Conservation (phyloP, 2,329 filamentous ascomycete genomes). For the Knufia fluminis region DNA sequence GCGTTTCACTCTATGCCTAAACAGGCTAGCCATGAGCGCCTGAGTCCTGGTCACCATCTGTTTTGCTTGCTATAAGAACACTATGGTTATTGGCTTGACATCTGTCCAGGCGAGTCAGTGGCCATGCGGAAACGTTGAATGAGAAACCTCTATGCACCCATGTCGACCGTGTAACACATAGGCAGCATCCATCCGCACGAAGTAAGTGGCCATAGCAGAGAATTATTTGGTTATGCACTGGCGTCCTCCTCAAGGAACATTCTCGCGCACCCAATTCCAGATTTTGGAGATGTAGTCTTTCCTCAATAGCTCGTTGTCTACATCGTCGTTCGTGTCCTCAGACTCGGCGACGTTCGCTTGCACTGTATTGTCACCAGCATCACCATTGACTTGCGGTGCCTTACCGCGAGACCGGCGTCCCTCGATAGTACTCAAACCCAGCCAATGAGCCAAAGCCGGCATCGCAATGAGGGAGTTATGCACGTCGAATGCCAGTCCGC, state of each 20-base stretch:
- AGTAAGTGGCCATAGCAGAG: too few species aligned
- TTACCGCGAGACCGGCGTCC: background rate
- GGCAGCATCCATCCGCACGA: too few species aligned
- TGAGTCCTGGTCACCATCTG: too few species aligned
- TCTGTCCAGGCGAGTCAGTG: too few species aligned
- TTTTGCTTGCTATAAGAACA: too few species aligned
- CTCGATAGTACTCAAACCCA: constrained; percentile 4
- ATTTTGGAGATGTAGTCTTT: constrained; percentile 14
- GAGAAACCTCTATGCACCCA: too few species aligned
- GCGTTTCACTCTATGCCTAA: too few species aligned
- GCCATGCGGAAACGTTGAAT: too few species aligned
- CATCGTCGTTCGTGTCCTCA: background rate
- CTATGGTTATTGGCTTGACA: too few species aligned
- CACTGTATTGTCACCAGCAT: constrained; percentile 10
- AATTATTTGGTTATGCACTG: too few species aligned
- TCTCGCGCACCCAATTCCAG: constrained; percentile 18
- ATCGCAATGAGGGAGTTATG: constrained; percentile 6
- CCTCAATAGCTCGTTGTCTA: constrained; percentile 8
- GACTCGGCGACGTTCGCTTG: background rate
- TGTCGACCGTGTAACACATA: too few species aligned
- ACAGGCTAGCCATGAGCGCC: too few species aligned
- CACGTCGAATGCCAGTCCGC: constrained; percentile 26
- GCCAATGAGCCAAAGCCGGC: constrained; percentile 1
- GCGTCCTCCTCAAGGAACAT: constrained; percentile 4
- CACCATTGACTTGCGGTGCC: background rate